Percentiles rank a stretch among this genome's conserved stretches.
Conservation (phyloP, 148 eudicot species). For the Arbutus unedo region DNA sequence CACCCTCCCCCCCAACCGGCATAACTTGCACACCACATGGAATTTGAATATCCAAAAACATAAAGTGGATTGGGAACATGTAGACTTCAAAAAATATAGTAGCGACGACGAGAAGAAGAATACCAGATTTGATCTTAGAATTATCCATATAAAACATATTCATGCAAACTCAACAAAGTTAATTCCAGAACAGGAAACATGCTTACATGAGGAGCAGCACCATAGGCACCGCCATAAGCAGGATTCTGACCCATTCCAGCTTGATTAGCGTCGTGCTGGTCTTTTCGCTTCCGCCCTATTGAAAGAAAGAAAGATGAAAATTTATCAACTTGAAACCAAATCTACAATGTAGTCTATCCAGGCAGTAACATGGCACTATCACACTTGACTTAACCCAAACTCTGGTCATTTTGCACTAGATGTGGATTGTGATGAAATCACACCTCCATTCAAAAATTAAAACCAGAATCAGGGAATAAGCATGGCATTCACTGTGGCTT, state of each 20-base stretch:
- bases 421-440: neutral
- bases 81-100: neutral
- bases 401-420: neutral
- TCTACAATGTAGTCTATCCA: neutral
- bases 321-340: neutral
- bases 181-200: conserved; percentile 7
- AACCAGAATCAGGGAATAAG: neutral
- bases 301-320: neutral
- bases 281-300: conserved; percentile 72
- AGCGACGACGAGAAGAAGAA: neutral
- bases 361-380: neutral
- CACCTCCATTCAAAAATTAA: neutral
- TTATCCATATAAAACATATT: neutral
- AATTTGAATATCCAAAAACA: neutral
- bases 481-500: too few relatives aligned
- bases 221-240: conserved; percentile 66
- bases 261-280: conserved; percentile 79
- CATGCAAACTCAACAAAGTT: neutral
- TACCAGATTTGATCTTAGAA: neutral
- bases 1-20: neutral
- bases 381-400: neutral
- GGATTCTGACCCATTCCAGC: conserved; percentile 54
- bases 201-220: conserved; percentile 78
- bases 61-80: neutral
- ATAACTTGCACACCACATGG: neutral